These are phyloP conservation scores for Keithomyces neogunnii DNA, from an alignment of 2,329 filamentous ascomycete genomes.

Conservation along the genomic window DNA sequence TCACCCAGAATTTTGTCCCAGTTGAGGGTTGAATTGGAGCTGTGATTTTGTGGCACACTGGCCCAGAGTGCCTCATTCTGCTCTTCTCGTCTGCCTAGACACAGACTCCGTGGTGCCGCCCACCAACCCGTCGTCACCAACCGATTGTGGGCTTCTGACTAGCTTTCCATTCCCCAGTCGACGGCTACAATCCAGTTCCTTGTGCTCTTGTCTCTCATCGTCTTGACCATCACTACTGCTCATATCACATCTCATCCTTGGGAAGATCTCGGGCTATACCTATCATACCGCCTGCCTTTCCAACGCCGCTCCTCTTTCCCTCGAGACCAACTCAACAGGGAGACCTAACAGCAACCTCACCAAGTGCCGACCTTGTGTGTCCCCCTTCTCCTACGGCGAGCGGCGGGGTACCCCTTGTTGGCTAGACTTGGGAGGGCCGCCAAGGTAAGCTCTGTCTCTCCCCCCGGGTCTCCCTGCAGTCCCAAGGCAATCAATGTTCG, in stretches of 20 bases:
- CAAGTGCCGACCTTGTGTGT: neutral
- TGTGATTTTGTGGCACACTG: neutral
- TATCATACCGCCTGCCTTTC: neutral
- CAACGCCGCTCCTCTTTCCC: neutral
- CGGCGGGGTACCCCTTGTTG: conserved; percentile 6
- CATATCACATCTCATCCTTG: neutral
- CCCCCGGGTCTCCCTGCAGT: conserved; percentile 3
- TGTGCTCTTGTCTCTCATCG: neutral
- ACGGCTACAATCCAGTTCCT: neutral
- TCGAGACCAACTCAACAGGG: neutral
- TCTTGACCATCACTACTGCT: neutral
- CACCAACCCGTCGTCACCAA: conserved; percentile 2
- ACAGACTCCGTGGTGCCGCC: neutral
- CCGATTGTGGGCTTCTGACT: neutral
- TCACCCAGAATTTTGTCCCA: neutral
- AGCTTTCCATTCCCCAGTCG: neutral
- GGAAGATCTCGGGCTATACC: neutral
- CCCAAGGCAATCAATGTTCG: neutral
- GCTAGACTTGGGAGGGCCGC: conserved; percentile 3
- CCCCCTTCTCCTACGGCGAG: neutral
- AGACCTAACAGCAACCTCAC: neutral
- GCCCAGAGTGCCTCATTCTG: neutral
- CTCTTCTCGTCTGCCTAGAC: neutral
- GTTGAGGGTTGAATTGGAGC: neutral
- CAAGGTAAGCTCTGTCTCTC: conserved; percentile 5